Percentiles rank a stretch among this genome's conserved stretches.
Conservation (phyloP, 768 basidiomycete genomes). For the Pleurotus citrinopileatus region DNA sequence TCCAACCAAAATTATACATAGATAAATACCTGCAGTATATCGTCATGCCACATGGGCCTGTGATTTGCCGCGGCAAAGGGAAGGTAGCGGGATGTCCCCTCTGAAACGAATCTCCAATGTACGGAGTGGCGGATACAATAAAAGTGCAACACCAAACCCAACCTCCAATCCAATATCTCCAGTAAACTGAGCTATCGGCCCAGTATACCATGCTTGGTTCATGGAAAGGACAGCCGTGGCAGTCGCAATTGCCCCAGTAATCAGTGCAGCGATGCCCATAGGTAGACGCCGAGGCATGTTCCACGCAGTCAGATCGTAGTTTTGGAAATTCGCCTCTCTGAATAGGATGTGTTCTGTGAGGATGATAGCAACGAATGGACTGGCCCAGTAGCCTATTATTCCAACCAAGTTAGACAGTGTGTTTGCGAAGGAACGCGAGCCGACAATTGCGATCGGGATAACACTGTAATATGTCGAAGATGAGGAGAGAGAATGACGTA, state of each 20-base stretch:
- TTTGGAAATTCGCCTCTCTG: conserved; percentile 42
- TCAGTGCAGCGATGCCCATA: conserved; percentile 57
- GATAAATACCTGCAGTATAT: too few relatives aligned
- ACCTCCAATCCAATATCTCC: conserved; percentile 75
- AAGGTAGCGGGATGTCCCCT: conserved; percentile 1
- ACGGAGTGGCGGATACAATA: conserved; percentile 50
- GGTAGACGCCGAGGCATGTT: conserved; percentile 53
- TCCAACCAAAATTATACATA: too few relatives aligned
- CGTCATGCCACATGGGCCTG: too few relatives aligned
- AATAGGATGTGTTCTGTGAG: conserved; percentile 68
- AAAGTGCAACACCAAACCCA: conserved; percentile 44
- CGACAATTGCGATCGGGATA: conserved; percentile 69
- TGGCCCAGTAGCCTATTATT: conserved; percentile 55
- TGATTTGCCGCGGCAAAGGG: too few relatives aligned
- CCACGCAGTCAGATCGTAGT: conserved; percentile 55
- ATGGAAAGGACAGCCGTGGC: conserved; percentile 63
- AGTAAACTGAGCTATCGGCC: conserved; percentile 59
- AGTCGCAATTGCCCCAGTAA: conserved; percentile 48
- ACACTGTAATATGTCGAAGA: conserved; percentile 33
- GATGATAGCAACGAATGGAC: conserved; percentile 56
- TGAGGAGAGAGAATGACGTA: not conserved
- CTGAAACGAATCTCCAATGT: conserved; percentile 28
- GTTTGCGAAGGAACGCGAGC: conserved; percentile 60
- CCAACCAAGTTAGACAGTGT: conserved; percentile 63
- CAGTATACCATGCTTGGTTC: conserved; percentile 68